These are phyloP conservation scores for Blepharisma undulans DNA, from an alignment of 169 alveolate genomes.

Conservation along the genomic window DNA sequence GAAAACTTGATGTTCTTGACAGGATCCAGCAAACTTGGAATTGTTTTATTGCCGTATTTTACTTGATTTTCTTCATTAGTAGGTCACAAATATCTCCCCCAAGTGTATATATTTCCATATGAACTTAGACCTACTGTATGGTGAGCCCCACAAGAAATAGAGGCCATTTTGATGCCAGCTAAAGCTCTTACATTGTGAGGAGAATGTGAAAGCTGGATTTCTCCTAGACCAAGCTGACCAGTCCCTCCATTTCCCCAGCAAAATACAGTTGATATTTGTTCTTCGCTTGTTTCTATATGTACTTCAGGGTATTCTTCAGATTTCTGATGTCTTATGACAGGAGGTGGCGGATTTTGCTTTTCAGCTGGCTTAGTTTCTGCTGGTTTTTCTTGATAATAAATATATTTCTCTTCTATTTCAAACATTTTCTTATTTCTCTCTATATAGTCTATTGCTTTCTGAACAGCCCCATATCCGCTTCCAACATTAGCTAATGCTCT, in stretches of 20 bases:
- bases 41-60: neutral
- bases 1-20: neutral
- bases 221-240: neutral
- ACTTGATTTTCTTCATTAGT: neutral
- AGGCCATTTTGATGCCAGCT: neutral
- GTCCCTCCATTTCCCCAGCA: constrained; percentile 5
- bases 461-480: neutral
- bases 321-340: neutral
- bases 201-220: neutral
- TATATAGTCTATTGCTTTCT: neutral
- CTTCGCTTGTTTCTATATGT: neutral
- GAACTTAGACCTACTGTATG: neutral
- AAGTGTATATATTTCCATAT: neutral
- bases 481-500: neutral
- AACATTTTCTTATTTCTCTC: neutral
- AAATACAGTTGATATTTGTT: neutral
- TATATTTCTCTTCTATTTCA: neutral
- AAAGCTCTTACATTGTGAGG: neutral
- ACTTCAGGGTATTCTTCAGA: neutral
- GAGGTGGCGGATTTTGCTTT: neutral
- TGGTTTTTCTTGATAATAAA: neutral
- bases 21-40: neutral
- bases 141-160: neutral
- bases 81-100: neutral
- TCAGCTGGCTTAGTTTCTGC: neutral